Base-by-base conservation (phyloP, 1,284 basidiomycete genomes). In the Ustilago nuda region DNA sequence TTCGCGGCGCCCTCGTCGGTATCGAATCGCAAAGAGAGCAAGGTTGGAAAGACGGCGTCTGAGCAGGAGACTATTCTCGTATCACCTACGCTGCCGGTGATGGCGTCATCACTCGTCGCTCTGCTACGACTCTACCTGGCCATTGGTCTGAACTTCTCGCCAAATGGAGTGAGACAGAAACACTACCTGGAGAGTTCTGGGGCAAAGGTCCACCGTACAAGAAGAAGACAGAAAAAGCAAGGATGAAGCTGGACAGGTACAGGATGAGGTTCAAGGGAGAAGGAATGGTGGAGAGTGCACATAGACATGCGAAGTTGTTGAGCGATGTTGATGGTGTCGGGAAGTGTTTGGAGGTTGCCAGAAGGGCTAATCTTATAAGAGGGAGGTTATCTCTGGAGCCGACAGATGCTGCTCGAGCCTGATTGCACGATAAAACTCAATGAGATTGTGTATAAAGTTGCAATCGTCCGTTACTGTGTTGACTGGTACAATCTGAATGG, bases 91-190 rank as follows among this genome's bases (percentile, higher is more conserved):
- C 36, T 8, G 61, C 67, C 0, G 79, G 82, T 5, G 86, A 86
- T 53, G 85, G 86, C 17, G 82, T 86, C 57, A 85, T 86, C 32
- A 74, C 82, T 1, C 72, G 79, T n/a, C 69, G 74, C 12, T 81
- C 76, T 0, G 76, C 85, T 1, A 79, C 69, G 1, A 59, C 68
- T 0, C 66, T 86, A 0, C 86, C 85, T 0, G 79, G 81, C 11
- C 32, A 11, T 0, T 82, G 80, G 80, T 37, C 56, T 1, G 32
- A 19, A 8, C 66, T 80, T 4, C 62, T 82, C 9, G 74, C 67
- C 5, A 56, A 43, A n/a, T 30, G 69, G 0, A 19, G 41, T 15
- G 83, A 81, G 36, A 48, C 61, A 6, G 46, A 78, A 60, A 11
- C 27, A 2, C 32, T 74, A 5, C 62, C 66, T 0, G n/a, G 41